Evolutionary conservation across 1,284 basidiomycete species (phyloP).

Genomic region (Apiotrichum montevideense): DNA sequence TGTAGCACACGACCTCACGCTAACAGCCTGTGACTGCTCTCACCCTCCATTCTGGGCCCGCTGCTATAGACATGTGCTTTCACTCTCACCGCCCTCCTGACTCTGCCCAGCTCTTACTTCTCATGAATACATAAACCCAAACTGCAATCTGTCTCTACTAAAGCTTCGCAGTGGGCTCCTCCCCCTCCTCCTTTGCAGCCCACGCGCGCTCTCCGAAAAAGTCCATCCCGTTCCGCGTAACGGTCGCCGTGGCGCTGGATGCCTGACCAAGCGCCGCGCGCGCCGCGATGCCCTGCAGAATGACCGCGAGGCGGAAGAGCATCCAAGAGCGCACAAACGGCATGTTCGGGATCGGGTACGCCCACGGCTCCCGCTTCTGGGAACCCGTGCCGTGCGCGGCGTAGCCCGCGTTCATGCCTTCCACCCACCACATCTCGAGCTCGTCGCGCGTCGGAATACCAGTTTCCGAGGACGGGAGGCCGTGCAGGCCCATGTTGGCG

Average conservation of each 20-base stretch:
- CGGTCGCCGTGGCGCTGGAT: constrained; percentile 65
- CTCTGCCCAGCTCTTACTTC: too few species aligned
- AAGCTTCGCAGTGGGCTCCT: constrained; percentile 1
- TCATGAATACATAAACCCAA: too few species aligned
- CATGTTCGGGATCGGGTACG: constrained; percentile 35
- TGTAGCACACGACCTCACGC: too few species aligned
- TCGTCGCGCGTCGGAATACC: constrained; percentile 63
- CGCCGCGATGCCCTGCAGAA: constrained; percentile 88
- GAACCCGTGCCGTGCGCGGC: constrained; percentile 16
- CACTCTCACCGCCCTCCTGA: too few species aligned
- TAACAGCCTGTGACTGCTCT: too few species aligned
- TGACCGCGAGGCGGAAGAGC: constrained; percentile 64
- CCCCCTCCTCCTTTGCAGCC: constrained; percentile 52
- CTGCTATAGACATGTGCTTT: too few species aligned
- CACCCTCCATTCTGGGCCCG: too few species aligned
- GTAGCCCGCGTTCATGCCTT: constrained; percentile 38
- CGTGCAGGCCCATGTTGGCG: constrained; percentile 55
- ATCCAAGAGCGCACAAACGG: constrained; percentile 38
- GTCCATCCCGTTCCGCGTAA: constrained; percentile 55
- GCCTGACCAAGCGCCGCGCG: constrained; percentile 78
- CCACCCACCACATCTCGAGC: constrained; percentile 55
- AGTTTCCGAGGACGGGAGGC: constrained; percentile 51
- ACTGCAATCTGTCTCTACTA: too few species aligned
- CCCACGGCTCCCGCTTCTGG: constrained; percentile 20
- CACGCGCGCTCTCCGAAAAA: constrained; percentile 60